Evolutionary conservation across 2,329 filamentous ascomycete species (phyloP), one percentile per base, ranked within the genome.

Genomic region (Talaromyces sp.): DNA sequence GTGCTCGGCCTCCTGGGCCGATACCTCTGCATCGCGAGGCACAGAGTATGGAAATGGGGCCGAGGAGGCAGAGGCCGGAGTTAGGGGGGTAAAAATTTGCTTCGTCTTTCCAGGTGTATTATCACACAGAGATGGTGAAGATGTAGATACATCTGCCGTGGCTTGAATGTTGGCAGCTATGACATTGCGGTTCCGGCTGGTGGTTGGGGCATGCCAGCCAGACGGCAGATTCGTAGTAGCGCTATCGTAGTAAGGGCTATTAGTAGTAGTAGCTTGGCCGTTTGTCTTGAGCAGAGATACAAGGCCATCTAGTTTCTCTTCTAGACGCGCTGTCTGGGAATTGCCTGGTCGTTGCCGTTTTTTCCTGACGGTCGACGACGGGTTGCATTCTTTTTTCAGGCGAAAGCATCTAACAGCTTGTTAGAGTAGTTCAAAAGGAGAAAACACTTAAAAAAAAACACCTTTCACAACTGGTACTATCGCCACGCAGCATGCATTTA

Each of bases 371-470:
- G 75, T 68, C 27, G 67, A 62, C 10, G 76, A 71, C 5, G 77
- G 76, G 4, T 70, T 68, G 63, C 79, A 81, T 34, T 74, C 66
- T 64, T 76, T 78, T n/a, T 74, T 72, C 1, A 81, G 65, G 4
- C 79, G 78, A 57, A 73, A 68, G 56, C 79, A 82, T 59, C 79
- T 76, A 40, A 9, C 16, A n/a, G 40, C 16, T 4, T 3, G 8
- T 50, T 18, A 31, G 28, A 8, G 5, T 54, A 27, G 9, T 1
- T n/a, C 23, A 3, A 10, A 16, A 34, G 23, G 10, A 23, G 18
- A 55, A 52, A 50, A 18, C 7, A 27, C 18, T 31, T 31, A 9
- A 34, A 6, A 18, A 1, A 0, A 27, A 28, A 23, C 42, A 65
- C 64, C 64, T 64, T 55, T 63, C 51, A 50, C 64, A 70, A 55